Percentiles rank a stretch among this genome's conserved stretches.
phyloP scores from a whole-genome alignment of 176 grass and related monocot species.

The Musa schizocarpa region DNA sequence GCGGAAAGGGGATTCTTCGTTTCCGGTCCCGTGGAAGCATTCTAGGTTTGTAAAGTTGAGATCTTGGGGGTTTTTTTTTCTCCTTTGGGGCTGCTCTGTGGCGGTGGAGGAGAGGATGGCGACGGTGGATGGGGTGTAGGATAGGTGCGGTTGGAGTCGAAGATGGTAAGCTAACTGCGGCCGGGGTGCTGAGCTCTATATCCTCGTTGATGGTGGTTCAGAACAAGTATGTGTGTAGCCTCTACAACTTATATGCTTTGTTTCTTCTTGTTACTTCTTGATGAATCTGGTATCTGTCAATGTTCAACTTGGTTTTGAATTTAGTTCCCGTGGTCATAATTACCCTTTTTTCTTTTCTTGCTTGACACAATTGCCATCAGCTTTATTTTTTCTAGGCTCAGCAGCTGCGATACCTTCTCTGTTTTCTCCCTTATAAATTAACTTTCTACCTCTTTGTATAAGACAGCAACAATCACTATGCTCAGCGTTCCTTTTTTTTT shows the following conservation, averaged over 20 bases:
- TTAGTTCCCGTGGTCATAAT: neutral
- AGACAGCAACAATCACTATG: too few relatives aligned
- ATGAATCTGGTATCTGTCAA: neutral
- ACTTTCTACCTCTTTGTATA: too few relatives aligned
- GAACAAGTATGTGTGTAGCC: conserved; percentile 22
- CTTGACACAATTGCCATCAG: too few relatives aligned
- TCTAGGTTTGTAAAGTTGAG: neutral
- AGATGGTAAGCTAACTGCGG: conserved; percentile 17
- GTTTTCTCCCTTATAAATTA: too few relatives aligned
- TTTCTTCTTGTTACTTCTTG: conserved; percentile 1
- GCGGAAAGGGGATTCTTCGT: neutral
- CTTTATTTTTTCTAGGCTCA: too few relatives aligned
- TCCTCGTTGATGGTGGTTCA: neutral
- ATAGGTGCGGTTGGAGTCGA: neutral
- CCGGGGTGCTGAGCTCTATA: conserved; percentile 10
- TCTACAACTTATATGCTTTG: neutral
- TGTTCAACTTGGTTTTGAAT: neutral
- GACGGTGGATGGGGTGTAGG: conserved; percentile 1
- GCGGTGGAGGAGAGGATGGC: neutral
- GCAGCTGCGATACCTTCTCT: too few relatives aligned
- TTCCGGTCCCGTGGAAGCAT: neutral
- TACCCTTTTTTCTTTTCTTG: too few relatives aligned
- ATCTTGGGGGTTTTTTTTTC: neutral
- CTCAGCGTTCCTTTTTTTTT: too few relatives aligned
- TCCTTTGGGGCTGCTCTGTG: neutral